phyloP scores from a whole-genome alignment of 1,139 yeast genomes.

The Martiniozyma asiatica region DNA sequence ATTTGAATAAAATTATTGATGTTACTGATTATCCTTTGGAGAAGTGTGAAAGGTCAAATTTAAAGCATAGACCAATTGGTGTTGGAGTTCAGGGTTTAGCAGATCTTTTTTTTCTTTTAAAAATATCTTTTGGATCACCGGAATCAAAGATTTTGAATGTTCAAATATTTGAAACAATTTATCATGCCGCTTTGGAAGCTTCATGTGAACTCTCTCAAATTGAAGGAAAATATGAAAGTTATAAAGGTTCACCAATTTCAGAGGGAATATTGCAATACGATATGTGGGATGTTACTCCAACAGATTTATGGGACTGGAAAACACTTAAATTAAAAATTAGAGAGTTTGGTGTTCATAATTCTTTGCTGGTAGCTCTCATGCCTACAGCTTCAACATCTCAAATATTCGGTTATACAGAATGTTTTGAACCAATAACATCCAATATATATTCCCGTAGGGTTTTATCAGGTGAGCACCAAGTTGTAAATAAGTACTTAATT shows the following conservation, averaged over 20 bases:
- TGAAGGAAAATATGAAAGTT: slow-evolving; percentile 37
- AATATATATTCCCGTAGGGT: slow-evolving; percentile 50
- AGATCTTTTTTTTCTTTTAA: slow-evolving; percentile 43
- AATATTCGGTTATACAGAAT: slow-evolving; percentile 48
- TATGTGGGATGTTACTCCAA: slow-evolving; percentile 46
- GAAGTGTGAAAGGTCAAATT: slow-evolving; percentile 39
- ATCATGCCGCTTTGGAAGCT: slow-evolving; percentile 47
- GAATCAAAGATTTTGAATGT: slow-evolving; percentile 44
- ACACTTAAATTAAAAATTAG: slow-evolving; percentile 32
- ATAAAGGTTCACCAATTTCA: slow-evolving; percentile 48
- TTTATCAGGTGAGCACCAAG: slow-evolving; percentile 50
- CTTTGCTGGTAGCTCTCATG: slow-evolving; percentile 54
- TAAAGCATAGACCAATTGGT: slow-evolving; percentile 50
- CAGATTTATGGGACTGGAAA: slow-evolving; percentile 49
- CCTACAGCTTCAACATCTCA: slow-evolving; percentile 58
- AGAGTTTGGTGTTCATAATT: slow-evolving; percentile 41
- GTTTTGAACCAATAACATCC: slow-evolving; percentile 53
- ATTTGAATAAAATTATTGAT: slow-evolving; percentile 46
- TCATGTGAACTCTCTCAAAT: slow-evolving; percentile 39
- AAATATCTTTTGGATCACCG: slow-evolving; percentile 46
- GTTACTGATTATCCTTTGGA: slow-evolving; percentile 45
- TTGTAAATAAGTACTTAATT: slow-evolving; percentile 44
- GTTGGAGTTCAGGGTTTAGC: slow-evolving; percentile 56
- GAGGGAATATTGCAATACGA: slow-evolving; percentile 46
- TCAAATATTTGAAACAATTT: slow-evolving; percentile 50